Evolutionary conservation across 1,284 basidiomycete species (phyloP), one percentile per base, ranked within the genome.

Genomic region (Ceratobasidium theobromae): DNA sequence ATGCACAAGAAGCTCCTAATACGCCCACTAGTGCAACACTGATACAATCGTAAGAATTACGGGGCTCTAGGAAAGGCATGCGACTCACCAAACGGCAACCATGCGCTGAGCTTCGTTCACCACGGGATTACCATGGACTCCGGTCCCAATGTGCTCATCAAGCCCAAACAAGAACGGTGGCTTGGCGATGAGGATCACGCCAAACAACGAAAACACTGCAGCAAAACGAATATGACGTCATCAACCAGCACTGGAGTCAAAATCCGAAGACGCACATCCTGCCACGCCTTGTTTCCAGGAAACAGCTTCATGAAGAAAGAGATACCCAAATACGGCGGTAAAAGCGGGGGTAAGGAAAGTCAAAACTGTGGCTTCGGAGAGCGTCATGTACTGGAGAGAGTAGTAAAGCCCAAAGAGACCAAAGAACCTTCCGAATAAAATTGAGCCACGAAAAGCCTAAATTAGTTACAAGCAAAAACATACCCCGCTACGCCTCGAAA

Each of bases 301-400:
- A 69, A 90, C 85, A 0, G 74, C 76, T 73, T 94, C 91, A 16
- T 82, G 80, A 8, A 95, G 77, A 27, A 93, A 78, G 1, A 92
- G 67, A 4, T 83, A 84, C 0, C 86, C 91, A 1, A 87, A 77
- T 16, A 92, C 73, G 0, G 84, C 86, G 0, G 88, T 90, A 11
- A 82, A 79, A 66, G 86, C 81, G 0, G 92, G 92, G 0, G 82
- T 76, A 6, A 95, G 70, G 21, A 70, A 70, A 1, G 68, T 67
- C 14, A 70, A 66, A 11, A 57, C 65, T 8, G 65, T 67, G 1
- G 65, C 54, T 32, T 70, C 69, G n/a, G 69, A 70, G 25, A 70
- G 65, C 1, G 67, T 60, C 43, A 70, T 57, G 41, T 67, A 68
- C 38, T 70, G 69, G 14, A 70, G 52, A 25, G 68, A 67, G 52